Base-by-base conservation (phyloP, 2,329 filamentous ascomycete genomes). In the Phialophora chinensis region DNA sequence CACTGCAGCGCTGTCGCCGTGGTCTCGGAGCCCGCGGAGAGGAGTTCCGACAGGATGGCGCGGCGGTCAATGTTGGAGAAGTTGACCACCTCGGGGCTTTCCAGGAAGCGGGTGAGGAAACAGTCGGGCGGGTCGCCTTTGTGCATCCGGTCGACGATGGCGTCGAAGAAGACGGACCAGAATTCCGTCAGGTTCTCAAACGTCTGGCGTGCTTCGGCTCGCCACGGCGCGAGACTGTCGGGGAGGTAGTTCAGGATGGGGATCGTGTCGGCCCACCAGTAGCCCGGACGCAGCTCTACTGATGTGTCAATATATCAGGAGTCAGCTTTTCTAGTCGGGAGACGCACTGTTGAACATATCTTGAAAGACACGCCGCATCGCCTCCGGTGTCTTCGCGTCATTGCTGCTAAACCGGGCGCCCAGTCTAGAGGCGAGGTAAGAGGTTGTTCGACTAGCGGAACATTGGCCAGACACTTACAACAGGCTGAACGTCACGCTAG, bases 201-300 rank as follows among this genome's bases (percentile, higher is more conserved):
- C 20, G 52, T 57, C 29, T 56, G 35, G 5, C 42, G 31, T 14
- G 66, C 66, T 0, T 47, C 44, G n/a, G 58, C 61, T 3, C 66
- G n/a, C 74, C 74, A 79, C 7, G 74, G 74, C 1, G 76, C 70
- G 0, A 83, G 68, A 8, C 67, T 66, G 0, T 56, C 62, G 0
- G 82, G 82, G 0, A 84, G 73, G 31, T 72, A 20, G 60, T 83
- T 80, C 1, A 84, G 76, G 3, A 73, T 47, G 0, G 82, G 82
- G 33, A 84, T 73, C 0, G 76, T 73, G 65, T 84, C 82, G 1
- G 81, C 79, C 0, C 82, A 74, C 73, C 57, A 74, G 49, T 60
- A 49, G 2, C 66, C 62, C 4, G 62, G 66, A 20, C 62, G 58
- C 25, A 65, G 54, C 49, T 54, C 58, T 62, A 23, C 8, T 10